phyloP scores from a whole-genome alignment of 257 asterid genomes.

The Henckelia pumila region DNA sequence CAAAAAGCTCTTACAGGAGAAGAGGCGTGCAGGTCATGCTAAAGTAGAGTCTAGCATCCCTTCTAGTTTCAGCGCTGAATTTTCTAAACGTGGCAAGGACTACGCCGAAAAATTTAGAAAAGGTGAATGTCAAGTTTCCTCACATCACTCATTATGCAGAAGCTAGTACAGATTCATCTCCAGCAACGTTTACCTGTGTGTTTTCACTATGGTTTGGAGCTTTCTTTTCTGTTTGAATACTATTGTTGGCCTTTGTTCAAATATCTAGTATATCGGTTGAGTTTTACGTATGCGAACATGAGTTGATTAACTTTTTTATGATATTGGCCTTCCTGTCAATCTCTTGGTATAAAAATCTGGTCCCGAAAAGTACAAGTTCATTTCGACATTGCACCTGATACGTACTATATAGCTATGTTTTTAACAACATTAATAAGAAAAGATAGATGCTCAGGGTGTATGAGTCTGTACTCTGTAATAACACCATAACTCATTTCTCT shows the following conservation, averaged over 20 bases:
- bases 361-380: background rate
- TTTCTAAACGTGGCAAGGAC: conserved; percentile 84
- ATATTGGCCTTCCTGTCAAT: background rate
- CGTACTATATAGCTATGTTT: no score
- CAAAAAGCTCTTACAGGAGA: conserved; percentile 89
- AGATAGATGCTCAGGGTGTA: background rate
- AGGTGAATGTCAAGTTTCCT: conserved; percentile 47
- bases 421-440: background rate
- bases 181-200: conserved; percentile 5
- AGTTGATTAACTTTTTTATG: background rate
- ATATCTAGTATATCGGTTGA: background rate
- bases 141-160: conserved; percentile 13
- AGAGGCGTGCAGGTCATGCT: conserved; percentile 71
- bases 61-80: conserved; percentile 87
- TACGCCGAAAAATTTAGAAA: conserved; percentile 74
- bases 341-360: background rate
- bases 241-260: conserved; percentile 5
- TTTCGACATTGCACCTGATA: background rate
- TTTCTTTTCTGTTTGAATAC: background rate
- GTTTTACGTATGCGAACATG: no score
- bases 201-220: conserved; percentile 16
- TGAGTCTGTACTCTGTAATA: conserved; percentile 13
- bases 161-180: conserved; percentile 13
- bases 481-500: conserved; percentile 22
- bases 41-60: conserved; percentile 68